Conservation (phyloP, 495 filamentous ascomycete genomes). For the Podospora conica region DNA sequence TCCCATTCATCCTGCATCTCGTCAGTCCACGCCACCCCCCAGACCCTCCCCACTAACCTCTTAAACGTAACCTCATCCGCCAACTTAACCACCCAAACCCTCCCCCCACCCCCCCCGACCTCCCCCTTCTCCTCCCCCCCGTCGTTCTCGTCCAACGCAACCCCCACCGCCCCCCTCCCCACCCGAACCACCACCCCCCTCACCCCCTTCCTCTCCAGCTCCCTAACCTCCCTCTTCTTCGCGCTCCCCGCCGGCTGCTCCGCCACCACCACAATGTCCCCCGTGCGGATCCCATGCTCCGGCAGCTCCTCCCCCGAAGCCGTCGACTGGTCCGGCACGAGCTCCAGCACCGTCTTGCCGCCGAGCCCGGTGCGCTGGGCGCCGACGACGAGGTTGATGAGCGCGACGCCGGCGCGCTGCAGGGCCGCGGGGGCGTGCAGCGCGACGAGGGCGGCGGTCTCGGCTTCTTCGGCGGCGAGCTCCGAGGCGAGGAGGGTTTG, state of each 20-base stretch:
- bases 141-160: slow-evolving; percentile 58
- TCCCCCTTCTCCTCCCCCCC: slow-evolving; percentile 55
- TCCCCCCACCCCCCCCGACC: slow-evolving; percentile 60
- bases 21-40: background rate
- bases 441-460: slow-evolving; percentile 64
- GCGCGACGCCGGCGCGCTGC: slow-evolving; percentile 77
- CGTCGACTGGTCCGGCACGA: slow-evolving; percentile 67
- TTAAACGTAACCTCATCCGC: slow-evolving; percentile 92
- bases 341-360: slow-evolving; percentile 78
- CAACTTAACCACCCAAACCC: slow-evolving; percentile 73
- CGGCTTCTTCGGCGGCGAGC: slow-evolving; percentile 69
- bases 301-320: slow-evolving; percentile 46
- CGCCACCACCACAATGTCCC: slow-evolving; percentile 78
- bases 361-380: slow-evolving; percentile 87
- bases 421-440: slow-evolving; percentile 65
- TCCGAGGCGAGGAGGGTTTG: slow-evolving; percentile 71
- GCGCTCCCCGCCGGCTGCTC: slow-evolving; percentile 66
- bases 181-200: slow-evolving; percentile 79
- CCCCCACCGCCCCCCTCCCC: slow-evolving; percentile 56
- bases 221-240: slow-evolving; percentile 63
- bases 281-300: slow-evolving; percentile 77
- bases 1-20: slow-evolving; percentile 68
- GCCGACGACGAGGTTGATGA: slow-evolving; percentile 70
- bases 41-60: slow-evolving; percentile 46
- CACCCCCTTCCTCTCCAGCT: slow-evolving; percentile 56